Conservation (phyloP, 1,284 basidiomycete genomes). For the Prillingera fragicola region DNA sequence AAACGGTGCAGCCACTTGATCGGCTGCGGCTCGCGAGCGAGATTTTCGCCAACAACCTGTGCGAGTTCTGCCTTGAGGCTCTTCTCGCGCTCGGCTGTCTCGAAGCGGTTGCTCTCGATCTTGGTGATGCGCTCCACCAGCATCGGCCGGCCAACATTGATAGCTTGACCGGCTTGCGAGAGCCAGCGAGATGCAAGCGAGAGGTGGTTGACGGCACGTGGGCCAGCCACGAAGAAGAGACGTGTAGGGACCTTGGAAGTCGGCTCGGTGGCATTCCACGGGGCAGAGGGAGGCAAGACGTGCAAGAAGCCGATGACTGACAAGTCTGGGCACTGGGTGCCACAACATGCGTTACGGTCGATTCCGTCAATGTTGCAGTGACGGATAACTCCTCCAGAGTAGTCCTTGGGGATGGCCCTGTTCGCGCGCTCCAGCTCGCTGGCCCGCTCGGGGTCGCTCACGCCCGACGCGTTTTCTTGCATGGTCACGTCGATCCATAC, state of each 20-base stretch:
- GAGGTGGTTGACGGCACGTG: constrained; percentile 62
- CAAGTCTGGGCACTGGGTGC: constrained; percentile 59
- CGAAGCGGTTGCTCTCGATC: constrained; percentile 59
- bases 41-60: constrained; percentile 53
- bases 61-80: constrained; percentile 66
- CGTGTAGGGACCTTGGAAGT: constrained; percentile 58
- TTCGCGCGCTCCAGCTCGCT: constrained; percentile 57
- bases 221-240: constrained; percentile 73
- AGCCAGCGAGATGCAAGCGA: constrained; percentile 56
- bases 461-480: constrained; percentile 21
- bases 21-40: no score
- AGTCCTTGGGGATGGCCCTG: constrained; percentile 56
- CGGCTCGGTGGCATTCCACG: constrained; percentile 47
- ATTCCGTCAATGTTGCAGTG: constrained; percentile 73
- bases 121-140: constrained; percentile 56
- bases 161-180: constrained; percentile 55
- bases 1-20: constrained; percentile 8
- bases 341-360: constrained; percentile 77
- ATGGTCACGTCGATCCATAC: constrained; percentile 39
- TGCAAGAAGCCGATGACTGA: constrained; percentile 41
- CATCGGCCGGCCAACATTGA: constrained; percentile 54
- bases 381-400: constrained; percentile 62
- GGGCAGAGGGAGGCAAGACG: constrained; percentile 46
- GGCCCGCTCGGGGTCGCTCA: constrained; percentile 1
- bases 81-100: constrained; percentile 58